Percentiles rank a stretch among this genome's conserved stretches.
phyloP scores from a whole-genome alignment of 352 stramenopile genomes.

The Pythium rishiriense region DNA sequence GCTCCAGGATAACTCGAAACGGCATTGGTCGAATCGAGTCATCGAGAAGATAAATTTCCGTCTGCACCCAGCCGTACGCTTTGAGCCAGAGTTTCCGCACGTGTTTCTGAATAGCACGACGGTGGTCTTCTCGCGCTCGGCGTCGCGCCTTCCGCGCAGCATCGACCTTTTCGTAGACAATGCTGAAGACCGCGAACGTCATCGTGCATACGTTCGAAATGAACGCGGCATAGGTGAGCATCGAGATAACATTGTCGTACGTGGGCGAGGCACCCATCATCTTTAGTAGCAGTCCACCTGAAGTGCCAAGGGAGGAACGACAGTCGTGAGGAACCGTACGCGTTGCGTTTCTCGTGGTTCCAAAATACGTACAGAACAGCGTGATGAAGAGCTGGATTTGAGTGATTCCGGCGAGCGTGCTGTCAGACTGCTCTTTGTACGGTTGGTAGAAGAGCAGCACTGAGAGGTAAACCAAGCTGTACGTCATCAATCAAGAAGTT shows the following conservation, averaged over 20 bases:
- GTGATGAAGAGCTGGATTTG: constrained; percentile 82
- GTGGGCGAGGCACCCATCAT: constrained; percentile 60
- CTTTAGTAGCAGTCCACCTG: constrained; percentile 68
- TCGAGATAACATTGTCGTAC: constrained; percentile 35
- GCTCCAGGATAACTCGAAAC: constrained; percentile 55
- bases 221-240: constrained; percentile 60
- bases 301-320: background rate
- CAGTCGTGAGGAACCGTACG: background rate
- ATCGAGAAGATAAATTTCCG: constrained; percentile 59
- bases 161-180: constrained; percentile 63
- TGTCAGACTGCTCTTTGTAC: constrained; percentile 64
- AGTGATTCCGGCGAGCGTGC: constrained; percentile 54
- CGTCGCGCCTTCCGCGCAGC: constrained; percentile 28
- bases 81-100: constrained; percentile 57
- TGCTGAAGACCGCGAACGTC: constrained; percentile 48
- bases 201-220: constrained; percentile 56
- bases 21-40: constrained; percentile 47
- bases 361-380: constrained; percentile 56
- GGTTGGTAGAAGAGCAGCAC: constrained; percentile 74
- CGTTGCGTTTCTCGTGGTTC: too few species aligned
- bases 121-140: constrained; percentile 44
- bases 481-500: too few species aligned
- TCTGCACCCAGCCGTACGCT: constrained; percentile 54
- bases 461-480: constrained; percentile 72
- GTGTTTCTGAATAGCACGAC: constrained; percentile 43